phyloP scores from a whole-genome alignment of 2,329 filamentous ascomycete genomes.

The Hirsutella minnesotensis region DNA sequence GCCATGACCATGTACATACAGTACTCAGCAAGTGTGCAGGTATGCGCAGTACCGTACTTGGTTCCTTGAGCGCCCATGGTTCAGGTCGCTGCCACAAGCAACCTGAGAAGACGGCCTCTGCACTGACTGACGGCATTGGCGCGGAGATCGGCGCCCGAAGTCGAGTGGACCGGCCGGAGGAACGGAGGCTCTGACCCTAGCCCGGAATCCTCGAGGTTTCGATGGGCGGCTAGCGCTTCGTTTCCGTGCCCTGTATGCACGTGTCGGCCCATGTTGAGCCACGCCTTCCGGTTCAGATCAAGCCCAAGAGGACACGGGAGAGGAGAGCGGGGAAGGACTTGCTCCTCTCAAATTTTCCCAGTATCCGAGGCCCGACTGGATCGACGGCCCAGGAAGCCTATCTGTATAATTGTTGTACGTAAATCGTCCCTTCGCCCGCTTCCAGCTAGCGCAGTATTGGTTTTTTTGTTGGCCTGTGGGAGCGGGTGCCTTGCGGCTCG shows the following conservation, averaged over 20 bases:
- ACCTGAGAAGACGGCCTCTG: neutral
- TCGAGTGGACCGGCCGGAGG: constrained; percentile 16
- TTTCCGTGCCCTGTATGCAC: neutral
- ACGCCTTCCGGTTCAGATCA: constrained; percentile 1
- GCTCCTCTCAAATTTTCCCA: neutral
- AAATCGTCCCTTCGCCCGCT: constrained; percentile 3
- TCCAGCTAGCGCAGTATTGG: neutral
- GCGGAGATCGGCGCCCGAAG: constrained; percentile 14
- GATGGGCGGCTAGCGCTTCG: neutral
- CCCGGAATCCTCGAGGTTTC: constrained; percentile 4
- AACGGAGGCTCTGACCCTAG: constrained; percentile 8
- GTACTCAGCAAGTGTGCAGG: no score
- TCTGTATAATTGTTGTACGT: neutral
- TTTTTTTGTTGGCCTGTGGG: no score
- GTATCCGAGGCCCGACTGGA: neutral
- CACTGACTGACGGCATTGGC: constrained; percentile 1
- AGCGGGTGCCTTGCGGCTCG: neutral
- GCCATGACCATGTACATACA: no score
- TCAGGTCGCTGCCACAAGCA: no score
- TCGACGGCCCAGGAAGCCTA: neutral
- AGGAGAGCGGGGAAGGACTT: neutral
- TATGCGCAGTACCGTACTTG: no score
- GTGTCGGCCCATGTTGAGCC: neutral
- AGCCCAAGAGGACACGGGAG: neutral
- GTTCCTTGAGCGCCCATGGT: no score